These are phyloP conservation scores for Gracilariopsis chorda DNA, from an alignment of 23 red algal genomes.

Conservation along the genomic window DNA sequence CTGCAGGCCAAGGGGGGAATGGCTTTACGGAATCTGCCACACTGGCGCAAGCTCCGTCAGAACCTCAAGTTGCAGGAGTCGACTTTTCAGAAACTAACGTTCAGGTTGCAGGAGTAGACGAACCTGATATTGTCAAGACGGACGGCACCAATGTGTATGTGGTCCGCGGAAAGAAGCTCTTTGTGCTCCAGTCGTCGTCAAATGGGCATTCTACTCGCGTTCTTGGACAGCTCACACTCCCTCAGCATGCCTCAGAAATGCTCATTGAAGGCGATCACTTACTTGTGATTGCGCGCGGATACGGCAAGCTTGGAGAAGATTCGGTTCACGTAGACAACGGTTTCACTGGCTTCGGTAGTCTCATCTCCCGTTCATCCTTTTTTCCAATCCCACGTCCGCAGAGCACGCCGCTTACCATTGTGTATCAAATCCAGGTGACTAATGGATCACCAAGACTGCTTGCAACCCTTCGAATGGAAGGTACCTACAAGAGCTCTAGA, in stretches of 20 bases:
- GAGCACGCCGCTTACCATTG: neutral
- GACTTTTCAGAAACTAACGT: constrained; percentile 52
- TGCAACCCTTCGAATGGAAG: neutral
- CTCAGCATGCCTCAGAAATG: constrained; percentile 19
- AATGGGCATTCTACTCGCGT: neutral
- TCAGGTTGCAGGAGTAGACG: constrained; percentile 51
- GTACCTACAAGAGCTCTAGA: constrained; percentile 16
- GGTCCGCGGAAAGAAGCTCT: neutral
- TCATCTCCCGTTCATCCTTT: neutral
- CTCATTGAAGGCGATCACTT: constrained; percentile 48
- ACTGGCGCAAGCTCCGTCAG: neutral
- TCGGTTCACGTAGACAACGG: no score
- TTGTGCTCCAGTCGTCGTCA: neutral
- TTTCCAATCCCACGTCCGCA: no score
- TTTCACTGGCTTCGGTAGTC: neutral
- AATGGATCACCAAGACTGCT: neutral
- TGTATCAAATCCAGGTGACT: constrained; percentile 8
- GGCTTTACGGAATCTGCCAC: neutral
- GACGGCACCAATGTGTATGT: constrained; percentile 34
- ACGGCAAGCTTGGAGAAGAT: no score
- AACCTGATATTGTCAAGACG: constrained; percentile 66
- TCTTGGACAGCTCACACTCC: neutral
- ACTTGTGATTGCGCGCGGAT: constrained; percentile 24
- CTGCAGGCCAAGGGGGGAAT: neutral
- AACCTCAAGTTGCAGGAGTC: neutral